Conservation (phyloP, 2,329 filamentous ascomycete species). For the Ceratocystis papillata region DNA sequence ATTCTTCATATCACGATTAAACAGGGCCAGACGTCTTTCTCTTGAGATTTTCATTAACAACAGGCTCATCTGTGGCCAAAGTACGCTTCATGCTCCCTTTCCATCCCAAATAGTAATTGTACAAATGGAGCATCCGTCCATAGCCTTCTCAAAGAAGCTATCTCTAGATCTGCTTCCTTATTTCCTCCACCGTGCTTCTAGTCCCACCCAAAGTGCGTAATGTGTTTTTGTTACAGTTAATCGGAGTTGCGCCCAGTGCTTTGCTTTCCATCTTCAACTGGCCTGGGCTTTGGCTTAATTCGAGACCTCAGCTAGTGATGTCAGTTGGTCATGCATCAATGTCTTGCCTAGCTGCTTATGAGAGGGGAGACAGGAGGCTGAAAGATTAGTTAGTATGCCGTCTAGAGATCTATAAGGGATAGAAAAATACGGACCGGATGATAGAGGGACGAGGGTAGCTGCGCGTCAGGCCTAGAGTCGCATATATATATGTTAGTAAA, state of each 20-base stretch:
- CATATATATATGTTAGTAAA: constrained; percentile 28
- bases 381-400: background rate
- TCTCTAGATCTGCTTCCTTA: background rate
- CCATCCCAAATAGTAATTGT: constrained; percentile 3
- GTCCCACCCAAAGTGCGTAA: background rate
- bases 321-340: background rate
- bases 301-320: background rate
- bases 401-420: background rate
- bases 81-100: background rate
- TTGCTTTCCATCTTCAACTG: background rate
- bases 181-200: background rate
- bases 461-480: constrained; percentile 66
- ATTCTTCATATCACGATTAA: background rate
- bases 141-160: background rate
- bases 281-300: background rate
- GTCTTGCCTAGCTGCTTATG: constrained; percentile 34
- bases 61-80: background rate
- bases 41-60: constrained; percentile 2
- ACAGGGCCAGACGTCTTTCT: background rate
- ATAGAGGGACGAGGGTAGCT: constrained; percentile 78
- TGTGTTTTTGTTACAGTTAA: background rate
- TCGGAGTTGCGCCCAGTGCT: background rate
- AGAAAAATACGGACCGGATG: constrained; percentile 40
- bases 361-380: constrained; percentile 55
- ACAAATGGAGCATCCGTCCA: constrained; percentile 3